Conservation (phyloP, 805 yeast genomes). For the Pichia membranifaciens region DNA sequence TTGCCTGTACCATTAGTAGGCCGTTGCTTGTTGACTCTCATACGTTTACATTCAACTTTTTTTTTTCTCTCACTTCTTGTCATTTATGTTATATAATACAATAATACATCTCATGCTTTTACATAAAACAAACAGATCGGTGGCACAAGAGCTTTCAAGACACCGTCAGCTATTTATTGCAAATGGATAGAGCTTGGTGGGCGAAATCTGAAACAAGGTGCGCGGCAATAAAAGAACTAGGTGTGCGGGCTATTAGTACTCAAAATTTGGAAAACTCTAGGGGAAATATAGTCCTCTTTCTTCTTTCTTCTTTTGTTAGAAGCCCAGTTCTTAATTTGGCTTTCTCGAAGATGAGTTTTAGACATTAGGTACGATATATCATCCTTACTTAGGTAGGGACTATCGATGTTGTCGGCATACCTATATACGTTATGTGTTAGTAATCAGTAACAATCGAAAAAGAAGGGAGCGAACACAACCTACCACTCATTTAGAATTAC, state of each 20-base stretch:
- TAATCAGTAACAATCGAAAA: background rate
- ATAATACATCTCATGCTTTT: no score
- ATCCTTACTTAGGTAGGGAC: constrained; percentile 10
- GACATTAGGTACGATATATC: constrained; percentile 5
- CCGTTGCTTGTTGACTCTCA: constrained; percentile 1
- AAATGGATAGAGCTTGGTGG: no score
- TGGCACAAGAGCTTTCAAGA: no score
- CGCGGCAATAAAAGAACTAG: no score
- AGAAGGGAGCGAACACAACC: background rate
- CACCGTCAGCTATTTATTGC: no score
- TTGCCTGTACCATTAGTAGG: background rate
- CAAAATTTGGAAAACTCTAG: background rate
- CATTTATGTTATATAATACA: background rate
- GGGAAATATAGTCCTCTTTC: constrained; percentile 1
- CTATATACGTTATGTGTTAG: constrained; percentile 1
- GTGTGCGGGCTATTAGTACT: no score
- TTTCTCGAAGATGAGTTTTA: constrained; percentile 2
- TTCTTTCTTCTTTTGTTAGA: constrained; percentile 10
- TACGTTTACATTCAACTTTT: background rate
- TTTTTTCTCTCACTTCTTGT: background rate
- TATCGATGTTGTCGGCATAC: constrained; percentile 9
- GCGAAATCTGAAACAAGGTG: background rate
- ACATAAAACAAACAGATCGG: no score
- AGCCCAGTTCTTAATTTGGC: constrained; percentile 13
- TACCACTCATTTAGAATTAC: constrained; percentile 5